Percentiles rank a stretch among this genome's conserved stretches.
These are phyloP conservation scores for Wickerhamomyces mucosus DNA, from an alignment of 805 yeast genomes.

Conservation along the genomic window DNA sequence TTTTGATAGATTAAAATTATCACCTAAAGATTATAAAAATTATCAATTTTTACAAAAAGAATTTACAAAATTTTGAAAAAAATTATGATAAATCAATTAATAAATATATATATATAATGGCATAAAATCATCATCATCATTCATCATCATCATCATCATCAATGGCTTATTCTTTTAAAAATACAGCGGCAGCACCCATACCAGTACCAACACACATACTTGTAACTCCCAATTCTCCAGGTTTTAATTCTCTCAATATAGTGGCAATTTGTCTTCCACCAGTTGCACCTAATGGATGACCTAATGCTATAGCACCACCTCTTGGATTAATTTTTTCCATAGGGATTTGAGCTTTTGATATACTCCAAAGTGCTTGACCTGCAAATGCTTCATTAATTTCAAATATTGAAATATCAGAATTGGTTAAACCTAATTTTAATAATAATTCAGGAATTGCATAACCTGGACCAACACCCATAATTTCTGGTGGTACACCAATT, in stretches of 20 bases:
- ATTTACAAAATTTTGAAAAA: no score
- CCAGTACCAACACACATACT: conserved; percentile 99
- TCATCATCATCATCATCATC: no score
- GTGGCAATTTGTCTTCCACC: conserved; percentile 94
- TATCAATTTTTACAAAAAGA: no score
- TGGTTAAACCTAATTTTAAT: conserved; percentile 45
- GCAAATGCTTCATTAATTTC: conserved; percentile 98
- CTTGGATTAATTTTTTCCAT: conserved; percentile 69
- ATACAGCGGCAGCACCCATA: conserved; percentile 93
- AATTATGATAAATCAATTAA: no score
- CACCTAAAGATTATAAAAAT: conserved; percentile 10
- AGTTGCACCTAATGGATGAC: conserved; percentile 88
- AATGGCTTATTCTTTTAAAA: conserved; percentile 74
- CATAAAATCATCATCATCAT: no score
- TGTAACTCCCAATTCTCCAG: conserved; percentile 81
- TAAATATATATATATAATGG: no score
- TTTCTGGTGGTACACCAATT: conserved; percentile 94
- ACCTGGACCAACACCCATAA: conserved; percentile 98
- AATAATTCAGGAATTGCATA: conserved; percentile 84
- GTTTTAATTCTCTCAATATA: conserved; percentile 64
- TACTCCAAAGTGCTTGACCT: conserved; percentile 80
- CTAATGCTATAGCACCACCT: conserved; percentile 96
- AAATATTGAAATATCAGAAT: conserved; percentile 61
- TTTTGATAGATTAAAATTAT: conserved; percentile 8
- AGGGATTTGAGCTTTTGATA: conserved; percentile 59